Base-by-base conservation (phyloP, 257 asterid species). In the Gentiana straminea region DNA sequence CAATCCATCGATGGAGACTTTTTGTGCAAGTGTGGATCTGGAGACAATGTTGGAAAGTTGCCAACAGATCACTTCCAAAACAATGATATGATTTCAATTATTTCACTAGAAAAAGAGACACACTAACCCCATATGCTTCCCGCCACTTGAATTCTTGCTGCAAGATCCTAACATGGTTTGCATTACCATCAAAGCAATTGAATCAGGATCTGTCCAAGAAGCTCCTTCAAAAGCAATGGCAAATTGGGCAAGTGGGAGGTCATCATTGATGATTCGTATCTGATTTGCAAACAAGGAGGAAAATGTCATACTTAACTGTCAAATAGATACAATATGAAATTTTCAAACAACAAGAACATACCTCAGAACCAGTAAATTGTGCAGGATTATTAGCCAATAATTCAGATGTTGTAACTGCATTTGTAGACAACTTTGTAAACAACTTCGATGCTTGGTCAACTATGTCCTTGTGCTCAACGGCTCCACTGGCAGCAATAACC, bases 181-280 rank as follows among this genome's bases (percentile, higher is more conserved):
- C 84, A 88, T 88, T 52, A 84, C 86, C 96, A 84, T 84, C 70
- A 88, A 74, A 36, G 96, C 80, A 73, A 88, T 67, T 49, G 94
- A 77, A 82, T 84, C 94, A 34, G 87, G 96, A 75, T 88, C 94
- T 2, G 89, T 84, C 96, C 96, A 88, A 4, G 96, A 79, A 12
- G 93, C 88, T 69, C 96, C 96, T 75, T 88, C 93, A 79, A 84
- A 84, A 60, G 96, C 96, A 71, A 88, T 81, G 4, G 86, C 90
- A 58, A 88, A 82, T 64, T 88, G 90, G 52, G 96, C 95, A 49
- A 80, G 81, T 0, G 88, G 89, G 49, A 77, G 55, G 66, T 84
- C 96, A 24, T 88, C 94, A 62, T 84, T 90, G 46, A 84, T 76
- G 83, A 80, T 78, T 82, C 96, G 77, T 53, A 88, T 68, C 94